Conservation (phyloP, 2,329 filamentous ascomycete species). For the Penicillium brevicompactum region DNA sequence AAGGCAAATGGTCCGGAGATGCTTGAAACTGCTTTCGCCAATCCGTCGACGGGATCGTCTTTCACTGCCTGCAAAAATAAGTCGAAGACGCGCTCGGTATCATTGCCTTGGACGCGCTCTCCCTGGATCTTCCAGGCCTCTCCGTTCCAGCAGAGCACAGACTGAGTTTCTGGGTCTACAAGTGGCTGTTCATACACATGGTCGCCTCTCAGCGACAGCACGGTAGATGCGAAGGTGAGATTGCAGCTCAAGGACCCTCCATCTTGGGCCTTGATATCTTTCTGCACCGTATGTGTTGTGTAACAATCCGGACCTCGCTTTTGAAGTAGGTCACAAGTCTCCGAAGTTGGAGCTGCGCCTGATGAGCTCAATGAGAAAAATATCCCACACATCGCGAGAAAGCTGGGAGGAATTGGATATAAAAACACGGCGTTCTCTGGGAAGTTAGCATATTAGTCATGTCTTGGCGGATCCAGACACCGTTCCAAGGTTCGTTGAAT, state of each 20-base stretch:
- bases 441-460: not conserved
- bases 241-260: slow-evolving; percentile 36
- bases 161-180: slow-evolving; percentile 56
- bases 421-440: not conserved
- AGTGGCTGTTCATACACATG: slow-evolving; percentile 74
- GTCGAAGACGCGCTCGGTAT: slow-evolving; percentile 70
- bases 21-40: slow-evolving; percentile 55
- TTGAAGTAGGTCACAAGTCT: slow-evolving; percentile 37
- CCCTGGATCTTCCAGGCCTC: slow-evolving; percentile 81
- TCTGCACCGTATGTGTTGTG: slow-evolving; percentile 33
- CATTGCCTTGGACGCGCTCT: slow-evolving; percentile 67
- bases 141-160: slow-evolving; percentile 92
- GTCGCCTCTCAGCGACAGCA: slow-evolving; percentile 83
- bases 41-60: slow-evolving; percentile 21
- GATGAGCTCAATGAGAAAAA: slow-evolving; percentile 51
- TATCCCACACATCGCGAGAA: slow-evolving; percentile 51
- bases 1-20: slow-evolving; percentile 89
- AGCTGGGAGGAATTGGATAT: not conserved
- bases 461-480: not conserved
- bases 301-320: slow-evolving; percentile 50
- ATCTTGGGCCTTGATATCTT: slow-evolving; percentile 21
- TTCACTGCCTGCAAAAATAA: slow-evolving; percentile 54
- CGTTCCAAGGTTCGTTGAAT: not conserved
- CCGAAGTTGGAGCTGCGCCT: slow-evolving; percentile 33
- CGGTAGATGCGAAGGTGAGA: slow-evolving; percentile 75